phyloP scores from a whole-genome alignment of 148 eudicot species.

The Fagopyrum esculentum region DNA sequence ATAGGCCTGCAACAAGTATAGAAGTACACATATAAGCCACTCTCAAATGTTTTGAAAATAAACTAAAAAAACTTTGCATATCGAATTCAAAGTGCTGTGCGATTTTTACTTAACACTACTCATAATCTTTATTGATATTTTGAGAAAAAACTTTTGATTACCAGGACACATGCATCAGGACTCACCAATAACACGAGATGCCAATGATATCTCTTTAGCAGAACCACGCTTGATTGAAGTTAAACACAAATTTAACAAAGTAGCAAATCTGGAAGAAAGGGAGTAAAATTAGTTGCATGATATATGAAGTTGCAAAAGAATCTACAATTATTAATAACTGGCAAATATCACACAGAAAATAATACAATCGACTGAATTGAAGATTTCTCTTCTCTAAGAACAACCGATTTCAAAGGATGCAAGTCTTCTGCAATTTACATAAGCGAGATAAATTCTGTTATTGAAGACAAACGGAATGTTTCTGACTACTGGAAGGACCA shows the following conservation, averaged over 20 bases:
- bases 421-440: background rate
- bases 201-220: conserved; percentile 66
- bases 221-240: conserved; percentile 76
- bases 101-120: too few relatives aligned
- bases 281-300: background rate
- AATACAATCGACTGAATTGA: background rate
- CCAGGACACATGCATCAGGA: conserved; percentile 3
- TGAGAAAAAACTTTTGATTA: background rate
- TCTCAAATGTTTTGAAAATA: too few relatives aligned
- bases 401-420: background rate
- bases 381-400: background rate
- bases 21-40: background rate
- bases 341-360: background rate
- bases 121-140: background rate
- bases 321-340: background rate
- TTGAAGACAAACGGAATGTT: background rate
- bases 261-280: conserved; percentile 51
- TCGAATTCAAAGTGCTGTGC: too few relatives aligned
- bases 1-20: conserved; percentile 37
- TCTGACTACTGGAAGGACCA: background rate
- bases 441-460: background rate
- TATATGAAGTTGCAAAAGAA: background rate
- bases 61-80: too few relatives aligned
- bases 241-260: conserved; percentile 68
- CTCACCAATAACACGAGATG: conserved; percentile 60